Conservation (phyloP, 2,329 filamentous ascomycete species). For the Zymoseptoria tritici region DNA sequence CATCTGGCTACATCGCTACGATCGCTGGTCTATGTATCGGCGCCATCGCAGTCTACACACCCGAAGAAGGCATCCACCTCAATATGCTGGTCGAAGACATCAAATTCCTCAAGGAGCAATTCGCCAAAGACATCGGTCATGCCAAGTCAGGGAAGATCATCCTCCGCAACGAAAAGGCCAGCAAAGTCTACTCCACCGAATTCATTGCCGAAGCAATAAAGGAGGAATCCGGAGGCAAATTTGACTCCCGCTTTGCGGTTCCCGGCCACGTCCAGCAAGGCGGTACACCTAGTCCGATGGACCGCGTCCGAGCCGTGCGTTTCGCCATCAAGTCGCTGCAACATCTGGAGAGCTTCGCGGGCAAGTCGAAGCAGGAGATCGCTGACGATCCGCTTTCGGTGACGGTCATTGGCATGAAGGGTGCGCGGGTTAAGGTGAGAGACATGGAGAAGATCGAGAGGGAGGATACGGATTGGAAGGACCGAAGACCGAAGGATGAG, state of each 20-base stretch:
- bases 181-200: constrained; percentile 82
- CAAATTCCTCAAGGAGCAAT: constrained; percentile 76
- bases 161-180: constrained; percentile 92
- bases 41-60: constrained; percentile 88
- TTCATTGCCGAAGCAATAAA: constrained; percentile 93
- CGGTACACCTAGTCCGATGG: constrained; percentile 89
- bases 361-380: constrained; percentile 59
- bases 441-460: constrained; percentile 74
- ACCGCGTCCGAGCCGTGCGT: constrained; percentile 82
- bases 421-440: constrained; percentile 80
- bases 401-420: constrained; percentile 85
- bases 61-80: constrained; percentile 89
- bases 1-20: constrained; percentile 88
- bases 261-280: constrained; percentile 94
- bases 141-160: constrained; percentile 88
- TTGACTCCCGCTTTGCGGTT: constrained; percentile 85
- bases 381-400: constrained; percentile 65
- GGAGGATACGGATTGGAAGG: constrained; percentile 85
- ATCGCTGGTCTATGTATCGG: constrained; percentile 87
- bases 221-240: constrained; percentile 83
- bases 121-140: constrained; percentile 76
- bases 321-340: constrained; percentile 92
- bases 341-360: constrained; percentile 73
- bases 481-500: constrained; percentile 72
- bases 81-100: constrained; percentile 91